Percentiles rank a stretch among this genome's conserved stretches.
phyloP scores from a whole-genome alignment of 352 stramenopile species.

The Phytopythium kandeliae region DNA sequence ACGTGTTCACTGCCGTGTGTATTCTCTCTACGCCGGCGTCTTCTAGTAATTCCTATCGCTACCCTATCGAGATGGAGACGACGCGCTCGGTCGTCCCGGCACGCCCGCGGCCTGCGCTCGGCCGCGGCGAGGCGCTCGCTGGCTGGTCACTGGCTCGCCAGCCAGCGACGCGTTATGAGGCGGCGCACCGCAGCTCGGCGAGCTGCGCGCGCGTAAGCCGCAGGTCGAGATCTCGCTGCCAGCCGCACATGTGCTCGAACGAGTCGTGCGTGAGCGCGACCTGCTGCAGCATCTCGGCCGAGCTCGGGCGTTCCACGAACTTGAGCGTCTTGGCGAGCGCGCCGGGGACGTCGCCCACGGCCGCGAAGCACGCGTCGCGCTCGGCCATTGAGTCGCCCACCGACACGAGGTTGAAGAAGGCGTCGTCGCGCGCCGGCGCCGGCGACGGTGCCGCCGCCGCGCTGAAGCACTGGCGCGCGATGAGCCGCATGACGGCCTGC shows the following conservation, averaged over 20 bases:
- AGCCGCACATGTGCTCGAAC: constrained; percentile 85
- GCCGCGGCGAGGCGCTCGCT: not conserved
- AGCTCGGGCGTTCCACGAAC: constrained; percentile 76
- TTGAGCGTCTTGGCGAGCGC: constrained; percentile 87
- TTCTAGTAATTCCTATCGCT: constrained; percentile 4
- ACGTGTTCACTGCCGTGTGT: no score
- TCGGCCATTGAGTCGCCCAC: constrained; percentile 86
- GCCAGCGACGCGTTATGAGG: no score
- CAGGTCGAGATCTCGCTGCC: constrained; percentile 65
- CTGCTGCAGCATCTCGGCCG: constrained; percentile 79
- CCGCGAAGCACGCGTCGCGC: constrained; percentile 74
- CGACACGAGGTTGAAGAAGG: constrained; percentile 79
- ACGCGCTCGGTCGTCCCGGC: no score
- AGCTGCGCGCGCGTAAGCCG: constrained; percentile 72
- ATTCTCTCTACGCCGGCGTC: constrained; percentile 6
- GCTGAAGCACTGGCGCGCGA: constrained; percentile 79
- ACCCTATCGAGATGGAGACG: no score
- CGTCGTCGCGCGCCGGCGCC: constrained; percentile 12
- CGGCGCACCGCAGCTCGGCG: constrained; percentile 52
- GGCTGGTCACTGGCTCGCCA: not conserved
- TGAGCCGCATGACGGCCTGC: constrained; percentile 84
- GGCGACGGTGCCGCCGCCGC: not conserved
- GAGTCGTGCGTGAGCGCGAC: constrained; percentile 78
- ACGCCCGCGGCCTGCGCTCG: not conserved
- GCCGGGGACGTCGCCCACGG: constrained; percentile 46